These are phyloP conservation scores for Guillardia theta DNA, from an alignment of 78 protist genomes.

Conservation along the genomic window DNA sequence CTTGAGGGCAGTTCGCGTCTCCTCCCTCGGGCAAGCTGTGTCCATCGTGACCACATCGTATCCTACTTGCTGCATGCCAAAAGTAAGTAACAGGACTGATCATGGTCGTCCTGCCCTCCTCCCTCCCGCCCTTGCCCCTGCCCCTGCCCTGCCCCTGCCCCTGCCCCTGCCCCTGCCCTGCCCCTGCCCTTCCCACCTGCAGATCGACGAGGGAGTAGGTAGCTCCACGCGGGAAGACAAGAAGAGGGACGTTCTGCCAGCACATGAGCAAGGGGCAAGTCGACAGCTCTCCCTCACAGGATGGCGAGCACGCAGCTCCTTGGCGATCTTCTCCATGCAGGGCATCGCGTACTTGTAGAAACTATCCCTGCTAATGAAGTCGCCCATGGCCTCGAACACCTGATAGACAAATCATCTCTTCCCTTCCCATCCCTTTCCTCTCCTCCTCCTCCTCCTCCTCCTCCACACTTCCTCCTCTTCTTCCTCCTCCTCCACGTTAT, in stretches of 20 bases:
- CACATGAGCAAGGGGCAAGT: too few species aligned
- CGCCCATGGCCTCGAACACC: constrained; percentile 40
- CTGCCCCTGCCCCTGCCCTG: too few species aligned
- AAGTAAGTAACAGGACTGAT: too few species aligned
- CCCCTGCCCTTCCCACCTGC: not conserved
- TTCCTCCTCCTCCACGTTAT: too few species aligned
- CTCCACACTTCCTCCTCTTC: too few species aligned
- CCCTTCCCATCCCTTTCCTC: too few species aligned
- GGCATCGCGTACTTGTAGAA: constrained; percentile 1
- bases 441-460: too few species aligned
- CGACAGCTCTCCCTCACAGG: too few species aligned
- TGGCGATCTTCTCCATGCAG: not conserved
- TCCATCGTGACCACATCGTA: constrained; percentile 38
- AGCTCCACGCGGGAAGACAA: constrained; percentile 27
- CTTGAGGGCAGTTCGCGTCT: not conserved
- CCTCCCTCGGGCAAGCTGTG: not conserved
- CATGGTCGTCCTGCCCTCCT: too few species aligned
- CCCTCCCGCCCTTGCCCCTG: too few species aligned
- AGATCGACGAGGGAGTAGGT: constrained; percentile 28
- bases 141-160: too few species aligned
- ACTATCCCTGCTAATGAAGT: not conserved
- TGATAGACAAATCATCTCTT: not conserved
- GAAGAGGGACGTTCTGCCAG: not conserved
- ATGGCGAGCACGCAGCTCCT: not conserved
- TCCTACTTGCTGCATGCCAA: not conserved